Evolutionary conservation across 2,329 filamentous ascomycete genomes (phyloP).

Genomic region (Harringtonia aguacate): DNA sequence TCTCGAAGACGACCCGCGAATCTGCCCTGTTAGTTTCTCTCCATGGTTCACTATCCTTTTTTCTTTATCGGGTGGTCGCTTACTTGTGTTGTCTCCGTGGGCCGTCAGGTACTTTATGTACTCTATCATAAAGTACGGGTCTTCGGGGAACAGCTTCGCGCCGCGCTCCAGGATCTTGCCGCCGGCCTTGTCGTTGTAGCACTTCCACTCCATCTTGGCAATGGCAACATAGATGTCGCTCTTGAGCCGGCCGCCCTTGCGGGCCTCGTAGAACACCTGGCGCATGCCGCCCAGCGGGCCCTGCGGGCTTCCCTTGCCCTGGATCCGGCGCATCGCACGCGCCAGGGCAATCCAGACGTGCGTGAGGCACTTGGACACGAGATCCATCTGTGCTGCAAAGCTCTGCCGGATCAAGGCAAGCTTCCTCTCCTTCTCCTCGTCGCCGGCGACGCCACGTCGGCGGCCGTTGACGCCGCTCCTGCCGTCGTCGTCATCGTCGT

Average conservation of each 20-base stretch:
- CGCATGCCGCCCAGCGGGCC: constrained; percentile 57
- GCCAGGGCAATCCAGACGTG: constrained; percentile 93
- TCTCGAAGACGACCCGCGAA: constrained; percentile 92
- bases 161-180: constrained; percentile 95
- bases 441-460: constrained; percentile 33
- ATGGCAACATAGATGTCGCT: constrained; percentile 93
- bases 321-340: constrained; percentile 84
- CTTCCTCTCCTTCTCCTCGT: constrained; percentile 43
- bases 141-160: constrained; percentile 84
- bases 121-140: constrained; percentile 87
- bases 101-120: constrained; percentile 92
- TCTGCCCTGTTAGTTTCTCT: constrained; percentile 49
- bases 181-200: constrained; percentile 87
- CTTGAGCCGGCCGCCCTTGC: constrained; percentile 75
- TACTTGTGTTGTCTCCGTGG: constrained; percentile 88
- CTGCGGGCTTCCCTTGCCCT: constrained; percentile 65
- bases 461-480: constrained; percentile 26
- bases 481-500: constrained; percentile 19
- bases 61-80: constrained; percentile 29
- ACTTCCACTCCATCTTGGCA: constrained; percentile 86
- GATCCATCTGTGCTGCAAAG: constrained; percentile 60
- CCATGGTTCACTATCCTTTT: too few relatives aligned
- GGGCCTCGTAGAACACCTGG: constrained; percentile 80
- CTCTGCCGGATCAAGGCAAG: constrained; percentile 52
- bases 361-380: constrained; percentile 76